Evolutionary conservation across 352 stramenopile species (phyloP).

Genomic region (Phytopythium kandeliae): DNA sequence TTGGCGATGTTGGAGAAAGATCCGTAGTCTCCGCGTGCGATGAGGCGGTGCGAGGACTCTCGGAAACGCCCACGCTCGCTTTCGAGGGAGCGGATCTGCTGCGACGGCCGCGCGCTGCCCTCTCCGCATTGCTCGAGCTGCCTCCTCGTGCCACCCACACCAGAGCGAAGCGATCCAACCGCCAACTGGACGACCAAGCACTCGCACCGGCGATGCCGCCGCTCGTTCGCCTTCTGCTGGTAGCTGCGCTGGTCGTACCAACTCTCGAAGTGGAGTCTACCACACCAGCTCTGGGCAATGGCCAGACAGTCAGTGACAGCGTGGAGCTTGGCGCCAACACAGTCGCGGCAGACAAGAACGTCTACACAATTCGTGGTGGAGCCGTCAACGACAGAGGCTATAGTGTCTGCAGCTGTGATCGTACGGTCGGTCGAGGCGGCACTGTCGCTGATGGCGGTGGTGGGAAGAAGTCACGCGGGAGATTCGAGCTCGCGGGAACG

Average conservation of each 20-base stretch:
- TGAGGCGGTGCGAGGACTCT: too few species aligned
- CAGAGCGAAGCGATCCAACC: not conserved
- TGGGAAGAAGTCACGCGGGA: not conserved
- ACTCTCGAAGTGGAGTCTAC: too few species aligned
- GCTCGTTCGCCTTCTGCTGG: not conserved
- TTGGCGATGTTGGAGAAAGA: not conserved
- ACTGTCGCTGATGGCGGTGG: too few species aligned
- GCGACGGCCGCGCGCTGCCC: not conserved
- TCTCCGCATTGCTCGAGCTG: not conserved
- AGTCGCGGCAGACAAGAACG: too few species aligned
- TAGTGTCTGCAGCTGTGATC: too few species aligned
- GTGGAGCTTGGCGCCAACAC: not conserved
- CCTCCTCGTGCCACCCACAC: not conserved
- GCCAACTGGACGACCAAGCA: too few species aligned
- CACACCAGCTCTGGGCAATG: not conserved
- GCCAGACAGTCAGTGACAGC: not conserved
- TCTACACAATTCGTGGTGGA: too few species aligned
- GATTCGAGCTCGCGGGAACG: not conserved
- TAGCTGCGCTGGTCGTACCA: not conserved
- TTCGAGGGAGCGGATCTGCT: not conserved
- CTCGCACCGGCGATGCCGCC: not conserved
- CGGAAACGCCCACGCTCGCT: not conserved
- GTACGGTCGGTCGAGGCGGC: too few species aligned
- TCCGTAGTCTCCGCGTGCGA: too few species aligned
- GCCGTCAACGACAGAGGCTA: too few species aligned